Base-by-base conservation (phyloP, 139 green algal species). In the Zygnema circumcarinatum region DNA sequence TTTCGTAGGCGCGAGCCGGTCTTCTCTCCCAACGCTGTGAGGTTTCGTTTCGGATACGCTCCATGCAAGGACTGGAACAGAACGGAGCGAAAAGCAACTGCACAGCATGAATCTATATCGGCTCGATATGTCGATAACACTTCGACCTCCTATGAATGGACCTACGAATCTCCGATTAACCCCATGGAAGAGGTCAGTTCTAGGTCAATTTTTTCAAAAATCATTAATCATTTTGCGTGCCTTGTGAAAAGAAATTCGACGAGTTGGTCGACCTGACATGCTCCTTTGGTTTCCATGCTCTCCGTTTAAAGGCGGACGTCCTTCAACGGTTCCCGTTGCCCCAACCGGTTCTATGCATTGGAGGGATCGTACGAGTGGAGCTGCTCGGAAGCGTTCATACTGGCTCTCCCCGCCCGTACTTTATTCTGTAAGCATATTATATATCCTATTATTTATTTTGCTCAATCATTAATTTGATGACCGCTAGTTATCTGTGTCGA, bases 241-340 rank as follows among this genome's bases (percentile, higher is more conserved):
- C n/a, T n/a, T n/a, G n/a, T n/a, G n/a, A n/a, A n/a, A n/a, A n/a
- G n/a, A n/a, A n/a, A n/a, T n/a, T n/a, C n/a, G n/a, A n/a, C n/a
- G n/a, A n/a, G n/a, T n/a, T n/a, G n/a, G n/a, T n/a, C n/a, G n/a
- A n/a, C n/a, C 54, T 32, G 16, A 79, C 20, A 47, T 47, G 21
- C 72, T 21, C 72, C 20, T 21, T 79, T 16, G 16, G 22, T 83
- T 21, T 40, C 36, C 75, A 2, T 7, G 32, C 38, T 38, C 75
- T 83, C 38, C n/a, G 20, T 83, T 83, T 39, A 22, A 75, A 87
- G 85, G 78, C 32, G 85, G 41, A 91, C 32, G 25, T 74, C n/a
- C 84, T 91, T 74, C 87, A 91, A 78, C 33, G 72, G 69, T 91
- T 91, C 38, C 38, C 56, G 85, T 76, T 91, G 36, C 85, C 87